Evolutionary conservation across 192 early-diverging fungal genomes (phyloP), one percentile per base, ranked within the genome.

Genomic region (Backusella parvicylindrica): DNA sequence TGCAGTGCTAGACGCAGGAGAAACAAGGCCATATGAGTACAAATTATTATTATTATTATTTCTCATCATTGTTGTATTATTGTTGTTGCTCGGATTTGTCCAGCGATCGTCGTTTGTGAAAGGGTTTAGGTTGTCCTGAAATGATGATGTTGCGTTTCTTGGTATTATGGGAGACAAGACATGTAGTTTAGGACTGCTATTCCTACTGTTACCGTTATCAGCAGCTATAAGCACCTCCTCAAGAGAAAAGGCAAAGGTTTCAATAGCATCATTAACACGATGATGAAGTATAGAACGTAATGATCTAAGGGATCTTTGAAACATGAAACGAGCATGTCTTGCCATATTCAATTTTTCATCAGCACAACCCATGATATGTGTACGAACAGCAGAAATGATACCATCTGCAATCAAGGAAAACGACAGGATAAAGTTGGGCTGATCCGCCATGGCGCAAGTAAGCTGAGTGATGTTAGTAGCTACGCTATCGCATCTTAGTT

Each of bases 391-490:
- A 37, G 63, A 18, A 60, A 71, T 71, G 7, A 76, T 37, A 23
- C 33, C 49, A 9, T 69, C 32, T 1, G 75, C 43, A 13, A 64
- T 36, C 49, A 71, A 23, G 13, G 31, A 12, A 63, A 56, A 71
- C 0, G 60, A 76, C 6, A 76, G 30, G 18, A 76, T 76, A 16
- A 64, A 47, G n/a, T 64, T 31, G 8, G 75, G 30, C n/a, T 76
- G 68, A 32, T 76, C 75, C 0, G 41, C 49, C 53, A 76, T 47
- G 12, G 68, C 50, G 32, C 66, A 76, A 3, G 66, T 68, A 18
- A 79, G 47, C 53, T 79, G 78, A 26, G 78, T 79, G 6, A 79
- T 43, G 16, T 75, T 79, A 32, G 74, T 79, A 1, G 74, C 78
- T 0, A 79, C 63, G 2, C 49, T 72, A 1, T 56, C 35, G 31